Conservation (phyloP, 2,329 filamentous ascomycete species). For the Claviceps pazoutovae region DNA sequence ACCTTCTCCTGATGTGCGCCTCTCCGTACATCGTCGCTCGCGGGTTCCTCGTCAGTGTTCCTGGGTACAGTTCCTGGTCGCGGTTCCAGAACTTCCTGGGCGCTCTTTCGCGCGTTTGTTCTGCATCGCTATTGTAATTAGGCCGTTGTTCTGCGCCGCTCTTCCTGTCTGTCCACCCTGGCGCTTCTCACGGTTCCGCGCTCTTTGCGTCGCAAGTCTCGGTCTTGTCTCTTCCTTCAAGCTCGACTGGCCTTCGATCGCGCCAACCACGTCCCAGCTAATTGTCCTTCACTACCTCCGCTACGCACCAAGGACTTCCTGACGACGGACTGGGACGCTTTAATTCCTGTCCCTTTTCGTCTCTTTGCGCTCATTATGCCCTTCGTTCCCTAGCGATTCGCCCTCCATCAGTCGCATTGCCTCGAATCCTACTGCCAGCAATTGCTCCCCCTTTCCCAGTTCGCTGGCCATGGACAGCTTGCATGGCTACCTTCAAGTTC, state of each 20-base stretch:
- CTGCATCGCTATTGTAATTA: background rate
- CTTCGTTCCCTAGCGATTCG: background rate
- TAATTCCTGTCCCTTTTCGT: background rate
- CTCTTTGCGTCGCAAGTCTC: background rate
- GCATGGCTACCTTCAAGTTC: slow-evolving; percentile 34
- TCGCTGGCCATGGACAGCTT: slow-evolving; percentile 22
- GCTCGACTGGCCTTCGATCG: background rate
- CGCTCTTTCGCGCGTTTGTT: background rate
- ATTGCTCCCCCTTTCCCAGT: background rate
- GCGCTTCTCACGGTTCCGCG: background rate
- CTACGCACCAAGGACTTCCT: background rate
- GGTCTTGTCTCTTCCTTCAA: background rate
- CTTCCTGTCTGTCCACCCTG: background rate
- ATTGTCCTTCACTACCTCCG: background rate
- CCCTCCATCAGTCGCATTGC: background rate
- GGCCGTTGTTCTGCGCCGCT: background rate
- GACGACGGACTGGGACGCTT: background rate
- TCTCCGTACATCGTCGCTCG: background rate
- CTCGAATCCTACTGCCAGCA: slow-evolving; percentile 1
- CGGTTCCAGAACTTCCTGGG: background rate
- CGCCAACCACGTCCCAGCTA: background rate
- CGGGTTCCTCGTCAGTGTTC: background rate
- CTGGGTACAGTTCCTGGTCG: background rate
- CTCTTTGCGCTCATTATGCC: background rate
- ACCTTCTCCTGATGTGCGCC: background rate